phyloP scores from a whole-genome alignment of 768 basidiomycete species.

The Pleurotus pulmonarius region DNA sequence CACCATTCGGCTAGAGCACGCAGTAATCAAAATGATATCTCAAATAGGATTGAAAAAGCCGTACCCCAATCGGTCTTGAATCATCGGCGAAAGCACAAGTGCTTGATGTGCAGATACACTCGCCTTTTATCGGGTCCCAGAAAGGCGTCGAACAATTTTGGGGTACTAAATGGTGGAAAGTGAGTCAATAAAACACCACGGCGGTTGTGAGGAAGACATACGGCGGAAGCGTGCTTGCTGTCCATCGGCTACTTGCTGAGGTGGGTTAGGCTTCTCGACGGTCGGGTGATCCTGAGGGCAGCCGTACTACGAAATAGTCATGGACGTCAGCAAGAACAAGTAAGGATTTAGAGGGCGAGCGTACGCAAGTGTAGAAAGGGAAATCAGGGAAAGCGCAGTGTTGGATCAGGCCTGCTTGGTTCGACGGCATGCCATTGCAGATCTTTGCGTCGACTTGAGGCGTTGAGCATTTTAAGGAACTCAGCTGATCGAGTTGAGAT shows the following conservation, averaged over 20 bases:
- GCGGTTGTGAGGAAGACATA: constrained; percentile 27
- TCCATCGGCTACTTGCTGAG: constrained; percentile 47
- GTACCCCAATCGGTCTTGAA: constrained; percentile 61
- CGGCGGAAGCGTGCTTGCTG: constrained; percentile 49
- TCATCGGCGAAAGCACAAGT: constrained; percentile 62
- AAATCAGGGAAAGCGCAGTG: constrained; percentile 70
- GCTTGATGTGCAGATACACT: constrained; percentile 56
- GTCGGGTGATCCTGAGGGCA: constrained; percentile 58
- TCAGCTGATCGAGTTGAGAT: constrained; percentile 50
- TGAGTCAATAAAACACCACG: neutral
- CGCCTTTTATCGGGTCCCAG: constrained; percentile 72
- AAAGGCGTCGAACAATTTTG: constrained; percentile 73
- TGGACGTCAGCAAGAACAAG: neutral
- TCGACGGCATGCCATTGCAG: constrained; percentile 74
- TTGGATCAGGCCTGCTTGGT: constrained; percentile 57
- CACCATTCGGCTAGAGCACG: constrained; percentile 53
- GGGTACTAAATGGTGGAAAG: constrained; percentile 41
- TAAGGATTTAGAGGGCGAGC: constrained; percentile 20
- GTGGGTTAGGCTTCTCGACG: constrained; percentile 60
- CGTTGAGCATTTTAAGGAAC: constrained; percentile 57
- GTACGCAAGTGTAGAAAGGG: constrained; percentile 76
- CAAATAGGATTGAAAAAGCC: constrained; percentile 18
- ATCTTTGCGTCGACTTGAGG: constrained; percentile 62
- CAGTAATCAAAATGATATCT: constrained; percentile 5
- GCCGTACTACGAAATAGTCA: constrained; percentile 50